These are phyloP conservation scores for Globisporangium mamillatum DNA, from an alignment of 352 stramenopile genomes.

Conservation along the genomic window DNA sequence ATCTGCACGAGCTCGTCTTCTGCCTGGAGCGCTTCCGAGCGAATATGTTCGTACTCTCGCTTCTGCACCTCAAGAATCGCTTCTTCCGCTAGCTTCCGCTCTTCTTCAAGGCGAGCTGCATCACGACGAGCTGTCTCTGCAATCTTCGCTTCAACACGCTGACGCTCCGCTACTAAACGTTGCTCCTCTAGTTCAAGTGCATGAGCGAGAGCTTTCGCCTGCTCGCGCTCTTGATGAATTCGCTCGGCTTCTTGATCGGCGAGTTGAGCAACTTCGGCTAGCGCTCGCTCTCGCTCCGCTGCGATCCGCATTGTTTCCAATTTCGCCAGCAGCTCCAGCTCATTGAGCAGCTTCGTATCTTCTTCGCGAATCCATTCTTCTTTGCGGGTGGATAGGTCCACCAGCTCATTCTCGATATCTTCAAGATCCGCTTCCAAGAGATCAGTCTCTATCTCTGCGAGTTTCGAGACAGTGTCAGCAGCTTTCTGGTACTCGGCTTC, in stretches of 20 bases:
- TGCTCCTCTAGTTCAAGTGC: slow-evolving; percentile 19
- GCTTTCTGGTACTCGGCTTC: slow-evolving; percentile 3
- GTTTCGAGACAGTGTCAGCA: slow-evolving; percentile 5
- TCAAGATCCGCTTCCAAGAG: not conserved
- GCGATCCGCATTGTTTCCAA: slow-evolving; percentile 8
- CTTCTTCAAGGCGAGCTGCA: slow-evolving; percentile 2
- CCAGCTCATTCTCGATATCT: slow-evolving; percentile 1
- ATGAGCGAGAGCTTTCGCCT: slow-evolving; percentile 19
- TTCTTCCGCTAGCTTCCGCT: slow-evolving; percentile 4
- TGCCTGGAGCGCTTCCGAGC: not conserved
- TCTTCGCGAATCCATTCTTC: slow-evolving; percentile 12
- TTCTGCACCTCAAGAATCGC: slow-evolving; percentile 19
- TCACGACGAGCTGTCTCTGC: slow-evolving; percentile 5
- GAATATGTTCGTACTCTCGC: slow-evolving; percentile 22
- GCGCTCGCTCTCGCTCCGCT: slow-evolving; percentile 7
- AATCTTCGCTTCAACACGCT: slow-evolving; percentile 27
- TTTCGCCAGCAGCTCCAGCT: slow-evolving; percentile 13
- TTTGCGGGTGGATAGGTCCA: not conserved
- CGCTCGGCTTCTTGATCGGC: slow-evolving; percentile 1
- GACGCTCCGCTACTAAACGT: slow-evolving; percentile 11
- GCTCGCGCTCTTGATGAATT: slow-evolving; percentile 7
- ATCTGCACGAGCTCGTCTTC: slow-evolving; percentile 28
- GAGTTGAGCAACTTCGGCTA: not conserved
- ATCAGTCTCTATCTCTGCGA: slow-evolving; percentile 7
- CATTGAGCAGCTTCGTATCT: slow-evolving; percentile 15